Conservation (phyloP, 73 alveolate species). For the Tetrahymena borealis region DNA sequence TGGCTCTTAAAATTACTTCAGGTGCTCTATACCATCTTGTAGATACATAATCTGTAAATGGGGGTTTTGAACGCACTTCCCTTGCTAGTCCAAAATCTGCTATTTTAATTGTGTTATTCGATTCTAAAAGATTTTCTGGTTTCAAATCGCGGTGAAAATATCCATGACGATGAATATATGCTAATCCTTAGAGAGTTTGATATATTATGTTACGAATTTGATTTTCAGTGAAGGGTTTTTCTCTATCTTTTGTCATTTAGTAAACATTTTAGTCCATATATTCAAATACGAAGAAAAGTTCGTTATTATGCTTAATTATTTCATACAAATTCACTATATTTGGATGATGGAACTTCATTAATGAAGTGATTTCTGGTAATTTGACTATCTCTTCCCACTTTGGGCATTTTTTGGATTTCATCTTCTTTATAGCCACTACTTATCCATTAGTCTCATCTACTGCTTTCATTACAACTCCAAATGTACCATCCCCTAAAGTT, state of each 20-base stretch:
- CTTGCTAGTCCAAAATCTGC: conserved; percentile 99
- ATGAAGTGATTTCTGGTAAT: conserved; percentile 81
- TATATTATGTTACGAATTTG: conserved; percentile 84
- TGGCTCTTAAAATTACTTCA: conserved; percentile 91
- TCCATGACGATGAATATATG: conserved; percentile 69
- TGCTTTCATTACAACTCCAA: conserved; percentile 78
- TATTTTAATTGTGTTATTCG: conserved; percentile 91
- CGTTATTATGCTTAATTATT: conserved; percentile 77
- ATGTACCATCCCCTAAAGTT: conserved; percentile 72
- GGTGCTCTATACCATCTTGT: conserved; percentile 99
- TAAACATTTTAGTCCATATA: conserved; percentile 91
- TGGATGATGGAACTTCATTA: conserved; percentile 84
- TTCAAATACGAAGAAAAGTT: conserved; percentile 97
- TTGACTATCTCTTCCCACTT: conserved; percentile 90
- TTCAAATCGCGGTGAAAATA: conserved; percentile 93
- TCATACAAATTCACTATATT: conserved; percentile 88
- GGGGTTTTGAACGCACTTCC: conserved; percentile 98
- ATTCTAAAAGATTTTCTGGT: conserved; percentile 94
- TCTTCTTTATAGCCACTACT: conserved; percentile 59
- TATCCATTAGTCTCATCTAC: conserved; percentile 74
- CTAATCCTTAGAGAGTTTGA: conserved; percentile 90
- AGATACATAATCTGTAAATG: conserved; percentile 98
- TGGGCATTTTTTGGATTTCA: conserved; percentile 59
- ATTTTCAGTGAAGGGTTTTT: conserved; percentile 81
- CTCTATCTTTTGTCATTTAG: conserved; percentile 84